These are phyloP conservation scores for Rasamsonia emersonii DNA, from an alignment of 2,329 filamentous ascomycete genomes.

Conservation along the genomic window DNA sequence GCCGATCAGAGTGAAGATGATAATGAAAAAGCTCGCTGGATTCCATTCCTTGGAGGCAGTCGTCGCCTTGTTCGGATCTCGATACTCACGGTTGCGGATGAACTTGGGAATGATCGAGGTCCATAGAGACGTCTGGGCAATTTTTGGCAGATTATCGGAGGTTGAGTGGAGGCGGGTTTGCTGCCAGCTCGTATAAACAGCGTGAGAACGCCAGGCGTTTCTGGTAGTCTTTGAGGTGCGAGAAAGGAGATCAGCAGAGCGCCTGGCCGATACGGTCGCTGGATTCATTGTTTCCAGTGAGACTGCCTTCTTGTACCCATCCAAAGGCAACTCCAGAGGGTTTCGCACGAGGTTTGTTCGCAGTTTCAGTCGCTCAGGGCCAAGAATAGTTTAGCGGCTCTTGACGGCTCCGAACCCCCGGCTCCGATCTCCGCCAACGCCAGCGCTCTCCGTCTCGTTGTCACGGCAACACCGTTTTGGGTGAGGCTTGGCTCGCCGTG, in stretches of 20 bases:
- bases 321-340: too few relatives aligned
- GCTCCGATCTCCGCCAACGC: conserved; percentile 3
- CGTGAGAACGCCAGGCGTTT: conserved; percentile 5
- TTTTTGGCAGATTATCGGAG: conserved; percentile 34
- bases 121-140: conserved; percentile 58
- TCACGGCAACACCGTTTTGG: conserved; percentile 11
- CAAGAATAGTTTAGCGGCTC: conserved; percentile 1
- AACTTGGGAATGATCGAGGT: conserved; percentile 58
- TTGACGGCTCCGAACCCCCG: conserved; percentile 2
- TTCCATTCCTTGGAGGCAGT: conserved; percentile 61
- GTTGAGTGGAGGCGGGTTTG: conserved; percentile 17
- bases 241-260: conserved; percentile 5
- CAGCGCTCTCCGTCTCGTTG: conserved; percentile 5
- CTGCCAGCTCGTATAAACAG: conserved; percentile 5
- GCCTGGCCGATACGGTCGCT: too few relatives aligned
- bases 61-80: conserved; percentile 19
- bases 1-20: conserved; percentile 78
- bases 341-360: too few relatives aligned
- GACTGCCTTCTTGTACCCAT: too few relatives aligned
- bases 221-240: conserved; percentile 2
- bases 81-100: conserved; percentile 29
- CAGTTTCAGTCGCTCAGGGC: too few relatives aligned
- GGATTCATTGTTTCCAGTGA: neutral
- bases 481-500: conserved; percentile 12
- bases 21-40: conserved; percentile 71